Evolutionary conservation across 371 early-diverging fungal genomes (phyloP).

Genomic region (Caulochytrium protostelioides): DNA sequence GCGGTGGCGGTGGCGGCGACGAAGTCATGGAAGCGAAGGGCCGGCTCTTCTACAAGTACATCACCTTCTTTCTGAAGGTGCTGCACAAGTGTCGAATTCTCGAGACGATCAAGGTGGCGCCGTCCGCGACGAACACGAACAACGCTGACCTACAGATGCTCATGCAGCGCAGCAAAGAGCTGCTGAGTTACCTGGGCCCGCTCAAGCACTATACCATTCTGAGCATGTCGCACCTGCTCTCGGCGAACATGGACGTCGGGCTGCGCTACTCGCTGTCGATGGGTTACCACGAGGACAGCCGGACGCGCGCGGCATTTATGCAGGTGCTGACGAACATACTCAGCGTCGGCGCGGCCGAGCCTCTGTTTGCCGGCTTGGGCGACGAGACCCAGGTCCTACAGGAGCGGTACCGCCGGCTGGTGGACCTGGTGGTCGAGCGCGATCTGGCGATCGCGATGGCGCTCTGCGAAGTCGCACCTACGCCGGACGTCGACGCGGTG

Average conservation of each 20-base stretch:
- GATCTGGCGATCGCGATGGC: constrained; percentile 53
- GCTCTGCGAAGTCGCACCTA: constrained; percentile 65
- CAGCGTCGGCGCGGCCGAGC: constrained; percentile 44
- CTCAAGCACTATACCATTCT: constrained; percentile 64
- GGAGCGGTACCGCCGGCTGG: constrained; percentile 47
- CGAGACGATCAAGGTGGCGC: constrained; percentile 6
- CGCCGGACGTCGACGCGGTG: constrained; percentile 66
- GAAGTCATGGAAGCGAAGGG: constrained; percentile 45
- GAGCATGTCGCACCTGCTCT: constrained; percentile 65
- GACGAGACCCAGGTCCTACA: constrained; percentile 39
- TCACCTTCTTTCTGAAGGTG: constrained; percentile 67
- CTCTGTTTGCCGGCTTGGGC: constrained; percentile 61
- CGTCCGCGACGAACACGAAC: constrained; percentile 5
- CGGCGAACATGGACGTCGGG: constrained; percentile 75
- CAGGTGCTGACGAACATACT: constrained; percentile 76
- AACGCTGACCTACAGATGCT: constrained; percentile 12
- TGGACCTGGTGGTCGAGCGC: constrained; percentile 28
- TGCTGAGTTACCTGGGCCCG: constrained; percentile 36
- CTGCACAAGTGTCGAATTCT: constrained; percentile 55
- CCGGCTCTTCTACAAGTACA: constrained; percentile 61
- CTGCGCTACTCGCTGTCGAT: constrained; percentile 68
- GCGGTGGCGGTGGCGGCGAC: constrained; percentile 30
- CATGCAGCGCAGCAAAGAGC: constrained; percentile 30
- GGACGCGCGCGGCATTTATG: constrained; percentile 70
- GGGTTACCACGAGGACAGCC: constrained; percentile 77